These are phyloP conservation scores for Neoboletus magnificus DNA, from an alignment of 768 basidiomycete species.

Conservation along the genomic window DNA sequence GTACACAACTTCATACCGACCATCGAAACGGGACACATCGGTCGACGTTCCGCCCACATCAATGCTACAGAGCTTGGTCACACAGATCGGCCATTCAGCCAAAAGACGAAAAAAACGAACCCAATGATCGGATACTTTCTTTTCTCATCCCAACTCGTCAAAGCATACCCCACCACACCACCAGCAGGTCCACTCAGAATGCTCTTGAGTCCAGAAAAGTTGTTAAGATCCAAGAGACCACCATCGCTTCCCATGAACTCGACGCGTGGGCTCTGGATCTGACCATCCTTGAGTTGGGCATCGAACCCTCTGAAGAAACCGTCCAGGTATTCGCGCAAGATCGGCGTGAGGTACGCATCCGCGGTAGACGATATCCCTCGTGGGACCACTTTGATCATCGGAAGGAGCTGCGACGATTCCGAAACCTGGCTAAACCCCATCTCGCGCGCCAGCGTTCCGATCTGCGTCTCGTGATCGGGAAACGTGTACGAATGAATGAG, in stretches of 20 bases:
- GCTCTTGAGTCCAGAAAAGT: slow-evolving; percentile 91
- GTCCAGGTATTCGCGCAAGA: slow-evolving; percentile 78
- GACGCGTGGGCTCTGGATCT: slow-evolving; percentile 61
- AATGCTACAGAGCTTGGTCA: slow-evolving; percentile 43
- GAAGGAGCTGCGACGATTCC: slow-evolving; percentile 80
- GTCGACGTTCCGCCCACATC: slow-evolving; percentile 97
- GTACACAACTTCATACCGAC: slow-evolving; percentile 88
- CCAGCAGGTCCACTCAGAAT: slow-evolving; percentile 93
- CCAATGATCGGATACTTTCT: slow-evolving; percentile 77
- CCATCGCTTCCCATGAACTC: slow-evolving; percentile 98
- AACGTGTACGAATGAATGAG: slow-evolving; percentile 91
- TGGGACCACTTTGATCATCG: slow-evolving; percentile 95
- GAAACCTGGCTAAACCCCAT: slow-evolving; percentile 91
- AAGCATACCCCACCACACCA: slow-evolving; percentile 91
- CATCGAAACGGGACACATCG: slow-evolving; percentile 91
- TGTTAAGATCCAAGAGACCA: slow-evolving; percentile 70
- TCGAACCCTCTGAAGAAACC: slow-evolving; percentile 93
- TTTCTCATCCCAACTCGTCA: slow-evolving; percentile 81
- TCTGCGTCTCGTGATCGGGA: slow-evolving; percentile 74
- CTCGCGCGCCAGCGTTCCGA: slow-evolving; percentile 70
- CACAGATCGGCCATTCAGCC: background rate
- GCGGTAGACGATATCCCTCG: slow-evolving; percentile 90
- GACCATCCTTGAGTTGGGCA: slow-evolving; percentile 59
- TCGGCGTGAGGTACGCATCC: slow-evolving; percentile 93
- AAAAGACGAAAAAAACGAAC: slow-evolving; percentile 38